Evolutionary conservation across 495 filamentous ascomycete species (phyloP), one percentile per base, ranked within the genome.

Genomic region (Trichoderma orchidacearum): DNA sequence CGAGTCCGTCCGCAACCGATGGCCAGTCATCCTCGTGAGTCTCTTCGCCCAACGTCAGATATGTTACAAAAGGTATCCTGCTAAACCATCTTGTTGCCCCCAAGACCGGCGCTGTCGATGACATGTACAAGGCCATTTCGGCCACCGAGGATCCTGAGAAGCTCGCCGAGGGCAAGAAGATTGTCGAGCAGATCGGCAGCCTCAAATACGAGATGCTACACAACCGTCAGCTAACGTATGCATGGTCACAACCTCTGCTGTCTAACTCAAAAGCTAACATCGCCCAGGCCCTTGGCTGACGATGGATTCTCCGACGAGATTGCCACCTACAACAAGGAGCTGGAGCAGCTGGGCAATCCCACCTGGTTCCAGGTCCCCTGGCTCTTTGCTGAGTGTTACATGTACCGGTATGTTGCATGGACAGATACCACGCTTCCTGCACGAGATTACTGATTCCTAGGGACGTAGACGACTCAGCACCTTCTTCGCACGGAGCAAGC

Each of bases 131-230:
- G 4, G 79, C 86, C 18, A 83, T 89, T 0, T 76, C 76, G 21
- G 72, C 75, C 28, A 77, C 78, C 23, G 73, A 75, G 12, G 81
- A 87, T 31, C 66, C 78, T 1, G 81, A 80, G 35, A 86, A 87
- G 67, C 66, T 70, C 15, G 78, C 78, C 27, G 93, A 98, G 63
- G 93, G 93, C 58, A 96, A 95, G 72, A 72, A 68, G 59, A 93
- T 98, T 58, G 78, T 95, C 34, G 83, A 84, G 66, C 80, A 85
- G 54, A 74, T 98, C 1, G 85, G 86, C 13, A 81, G 78, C 63
- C 76, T 98, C 59, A 98, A 98, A 72, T 95, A 97, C 71, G 92
- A 98, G 72, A 68, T 96, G 41, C 93, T 95, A 65, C 93, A 98
- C 68, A 81, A 96, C 66, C 79, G 90, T 38, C 74, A 83, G 59